Evolutionary conservation across 2,329 filamentous ascomycete genomes (phyloP), one percentile per base, ranked within the genome.

Genomic region (Colletotrichum shisoi): DNA sequence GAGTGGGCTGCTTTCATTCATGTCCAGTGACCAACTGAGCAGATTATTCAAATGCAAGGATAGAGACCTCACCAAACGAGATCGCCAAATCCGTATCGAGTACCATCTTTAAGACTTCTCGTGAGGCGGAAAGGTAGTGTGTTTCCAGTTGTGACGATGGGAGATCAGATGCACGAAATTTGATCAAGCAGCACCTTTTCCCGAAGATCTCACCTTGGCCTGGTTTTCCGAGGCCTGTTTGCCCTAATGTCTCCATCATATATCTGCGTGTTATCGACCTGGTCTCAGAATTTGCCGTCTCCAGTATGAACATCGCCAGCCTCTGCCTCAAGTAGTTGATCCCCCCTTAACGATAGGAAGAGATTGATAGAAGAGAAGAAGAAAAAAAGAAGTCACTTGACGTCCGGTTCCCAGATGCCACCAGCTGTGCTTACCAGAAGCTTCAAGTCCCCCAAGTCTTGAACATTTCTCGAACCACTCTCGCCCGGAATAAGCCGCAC

Each of bases 401-500:
- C 44, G 4, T 11, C 44, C n/a, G 9, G 12, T 6, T 21, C 12
- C 37, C 51, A 53, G 51, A 31, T 53, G 51, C n/a, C 31, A 2
- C 4, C 48, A 58, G 19, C 56, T 46, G 39, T 9, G 31, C 15
- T 7, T 11, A 3, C 17, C 11, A 27, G 8, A 8, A 57, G 51
- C 52, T 31, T 6, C 13, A 13, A 62, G 34, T 51, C 57, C 42
- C 42, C 34, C 51, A 19, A 39, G n/a, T 13, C 19, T 13, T 40
- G 12, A 27, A 42, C 21, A 17, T 37, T 27, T 54, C 42, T 63
- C 53, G 59, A 49, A 66, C 63, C 58, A 62, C 7, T 2, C 44
- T n/a, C 44, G 31, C 3, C 0, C 64, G 64, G 60, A n/a, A 56
- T 11, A 57, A 37, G 13, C 64, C 64, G 64, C 42, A 51, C 61